phyloP scores from a whole-genome alignment of 1,284 basidiomycete genomes.

The Coriolopsis trogii region DNA sequence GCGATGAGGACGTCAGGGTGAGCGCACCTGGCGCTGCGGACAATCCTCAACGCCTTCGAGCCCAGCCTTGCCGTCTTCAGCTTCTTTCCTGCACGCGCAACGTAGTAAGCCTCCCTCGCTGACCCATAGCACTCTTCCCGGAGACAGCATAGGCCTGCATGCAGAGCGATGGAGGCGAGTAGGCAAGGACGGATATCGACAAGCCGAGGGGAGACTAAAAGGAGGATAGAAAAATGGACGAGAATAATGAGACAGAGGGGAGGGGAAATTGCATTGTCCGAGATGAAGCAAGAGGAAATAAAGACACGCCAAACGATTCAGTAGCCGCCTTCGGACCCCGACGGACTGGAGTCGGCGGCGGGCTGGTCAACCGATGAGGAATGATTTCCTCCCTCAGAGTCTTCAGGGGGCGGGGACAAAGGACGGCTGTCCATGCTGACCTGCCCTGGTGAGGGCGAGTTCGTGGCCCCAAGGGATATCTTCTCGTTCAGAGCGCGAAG shows the following conservation, averaged over 20 bases:
- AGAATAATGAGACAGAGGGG: slow-evolving; percentile 17
- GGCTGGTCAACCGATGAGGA: slow-evolving; percentile 55
- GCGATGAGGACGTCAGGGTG: slow-evolving; percentile 15
- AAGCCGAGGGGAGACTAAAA: slow-evolving; percentile 16
- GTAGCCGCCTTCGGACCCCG: slow-evolving; percentile 60
- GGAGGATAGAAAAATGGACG: slow-evolving; percentile 19
- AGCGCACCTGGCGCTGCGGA: slow-evolving; percentile 33
- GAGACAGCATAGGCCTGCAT: slow-evolving; percentile 22
- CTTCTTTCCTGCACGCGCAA: slow-evolving; percentile 12
- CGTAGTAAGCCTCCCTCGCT: slow-evolving; percentile 13
- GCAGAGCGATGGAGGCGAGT: slow-evolving; percentile 17
- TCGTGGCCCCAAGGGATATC: slow-evolving; percentile 62
- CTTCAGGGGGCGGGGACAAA: slow-evolving; percentile 67
- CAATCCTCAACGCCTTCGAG: slow-evolving; percentile 22
- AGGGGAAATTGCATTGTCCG: slow-evolving; percentile 25
- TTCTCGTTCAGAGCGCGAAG: slow-evolving; percentile 78
- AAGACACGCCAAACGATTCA: slow-evolving; percentile 38
- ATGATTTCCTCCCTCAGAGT: slow-evolving; percentile 46
- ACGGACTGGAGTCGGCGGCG: slow-evolving; percentile 63
- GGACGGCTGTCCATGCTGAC: slow-evolving; percentile 51
- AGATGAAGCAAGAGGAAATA: slow-evolving; percentile 22
- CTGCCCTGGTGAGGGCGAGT: slow-evolving; percentile 57
- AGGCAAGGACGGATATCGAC: slow-evolving; percentile 16
- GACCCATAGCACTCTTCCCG: slow-evolving; percentile 22
- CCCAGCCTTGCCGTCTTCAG: slow-evolving; percentile 17